Percentiles rank a stretch among this genome's conserved stretches.
Evolutionary conservation across 257 asterid genomes (phyloP).

Genomic region (Nicotiana tabacum): DNA sequence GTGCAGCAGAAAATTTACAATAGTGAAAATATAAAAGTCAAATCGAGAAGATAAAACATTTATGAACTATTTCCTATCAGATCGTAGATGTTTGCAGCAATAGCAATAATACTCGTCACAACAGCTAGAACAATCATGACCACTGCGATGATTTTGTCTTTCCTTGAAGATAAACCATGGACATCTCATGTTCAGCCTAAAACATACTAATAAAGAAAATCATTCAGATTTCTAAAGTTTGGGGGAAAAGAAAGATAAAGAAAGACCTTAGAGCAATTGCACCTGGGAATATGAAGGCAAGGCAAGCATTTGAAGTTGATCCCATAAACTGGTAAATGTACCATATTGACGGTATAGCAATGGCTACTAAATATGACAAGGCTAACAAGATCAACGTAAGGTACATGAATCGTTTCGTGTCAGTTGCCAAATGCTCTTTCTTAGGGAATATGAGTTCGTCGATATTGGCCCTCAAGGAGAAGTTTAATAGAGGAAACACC

Average conservation of each 20-base stretch:
- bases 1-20: not conserved
- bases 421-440: conserved; percentile 37
- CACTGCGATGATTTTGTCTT: conserved; percentile 69
- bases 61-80: conserved; percentile 22
- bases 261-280: conserved; percentile 73
- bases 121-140: conserved; percentile 60
- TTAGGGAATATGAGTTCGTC: conserved; percentile 76
- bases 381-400: conserved; percentile 53
- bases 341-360: conserved; percentile 87
- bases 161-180: conserved; percentile 63
- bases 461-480: conserved; percentile 70
- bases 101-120: conserved; percentile 68
- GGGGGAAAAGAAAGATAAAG: not conserved
- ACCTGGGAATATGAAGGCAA: conserved; percentile 92
- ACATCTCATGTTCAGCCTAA: too few relatives aligned
- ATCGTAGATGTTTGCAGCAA: conserved; percentile 70
- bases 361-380: conserved; percentile 55
- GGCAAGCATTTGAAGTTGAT: conserved; percentile 78
- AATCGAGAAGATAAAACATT: not conserved
- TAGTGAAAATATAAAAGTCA: not conserved
- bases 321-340: conserved; percentile 94
- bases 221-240: not conserved
- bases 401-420: conserved; percentile 48
- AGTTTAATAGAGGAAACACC: conserved; percentile 79
- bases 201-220: too few relatives aligned